These are phyloP conservation scores for Paramecium sexaurelia DNA, from an alignment of 73 alveolate genomes.

Conservation along the genomic window DNA sequence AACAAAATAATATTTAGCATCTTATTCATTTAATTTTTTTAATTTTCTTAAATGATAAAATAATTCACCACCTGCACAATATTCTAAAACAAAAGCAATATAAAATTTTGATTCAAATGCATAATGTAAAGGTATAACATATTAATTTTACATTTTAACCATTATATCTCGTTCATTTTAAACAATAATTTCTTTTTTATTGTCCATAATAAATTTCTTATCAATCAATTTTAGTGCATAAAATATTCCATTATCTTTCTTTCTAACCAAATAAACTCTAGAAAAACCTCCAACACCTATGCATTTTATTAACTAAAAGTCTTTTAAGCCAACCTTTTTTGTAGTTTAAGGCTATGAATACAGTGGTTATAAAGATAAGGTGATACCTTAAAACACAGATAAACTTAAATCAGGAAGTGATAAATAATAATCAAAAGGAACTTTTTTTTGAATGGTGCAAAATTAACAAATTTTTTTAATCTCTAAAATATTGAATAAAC, in stretches of 20 bases:
- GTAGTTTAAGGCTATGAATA: neutral
- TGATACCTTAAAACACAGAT: neutral
- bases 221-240: slow-evolving; percentile 84
- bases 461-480: slow-evolving; percentile 12
- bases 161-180: slow-evolving; percentile 75
- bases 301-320: slow-evolving; percentile 73
- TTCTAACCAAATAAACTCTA: slow-evolving; percentile 80
- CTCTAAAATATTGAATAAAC: neutral
- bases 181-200: slow-evolving; percentile 72
- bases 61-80: slow-evolving; percentile 93
- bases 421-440: slow-evolving; percentile 46
- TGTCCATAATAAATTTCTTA: slow-evolving; percentile 75
- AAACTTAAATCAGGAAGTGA: neutral
- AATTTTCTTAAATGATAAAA: slow-evolving; percentile 81
- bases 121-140: slow-evolving; percentile 76
- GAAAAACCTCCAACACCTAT: slow-evolving; percentile 93
- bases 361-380: neutral
- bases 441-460: slow-evolving; percentile 11
- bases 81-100: slow-evolving; percentile 80
- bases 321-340: slow-evolving; percentile 54
- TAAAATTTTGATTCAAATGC: slow-evolving; percentile 79
- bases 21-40: slow-evolving; percentile 73
- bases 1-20: slow-evolving; percentile 74
- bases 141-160: slow-evolving; percentile 73
- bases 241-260: slow-evolving; percentile 84